A percentile compares a stretch with the other conserved stretches of the same genome.
phyloP scores from a whole-genome alignment of 495 filamentous ascomycete genomes.

The Penicillium verhagenii region DNA sequence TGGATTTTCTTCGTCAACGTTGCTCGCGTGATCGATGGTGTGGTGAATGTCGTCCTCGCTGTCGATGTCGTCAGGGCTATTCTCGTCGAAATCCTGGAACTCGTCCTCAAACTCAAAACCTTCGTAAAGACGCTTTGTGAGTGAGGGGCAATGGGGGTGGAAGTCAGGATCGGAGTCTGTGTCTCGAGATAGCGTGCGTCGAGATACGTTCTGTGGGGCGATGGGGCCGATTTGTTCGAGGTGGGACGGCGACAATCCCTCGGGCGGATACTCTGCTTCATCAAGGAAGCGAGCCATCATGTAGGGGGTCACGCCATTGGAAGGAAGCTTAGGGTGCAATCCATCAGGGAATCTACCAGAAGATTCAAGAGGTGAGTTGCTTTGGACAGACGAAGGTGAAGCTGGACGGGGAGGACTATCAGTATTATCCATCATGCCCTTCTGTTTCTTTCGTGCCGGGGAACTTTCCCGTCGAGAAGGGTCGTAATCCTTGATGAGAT shows the following conservation, averaged over 20 bases:
- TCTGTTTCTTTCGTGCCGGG: neutral
- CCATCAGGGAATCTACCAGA: neutral
- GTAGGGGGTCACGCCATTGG: neutral
- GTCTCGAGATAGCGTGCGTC: neutral
- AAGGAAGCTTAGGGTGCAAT: too few relatives aligned
- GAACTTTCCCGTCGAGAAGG: neutral
- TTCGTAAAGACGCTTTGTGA: neutral
- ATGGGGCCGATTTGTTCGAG: too few relatives aligned
- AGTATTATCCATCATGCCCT: neutral
- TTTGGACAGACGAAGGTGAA: neutral
- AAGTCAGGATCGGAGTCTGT: neutral
- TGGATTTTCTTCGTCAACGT: too few relatives aligned
- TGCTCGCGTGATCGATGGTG: neutral
- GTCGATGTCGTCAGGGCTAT: neutral
- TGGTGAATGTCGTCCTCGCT: neutral
- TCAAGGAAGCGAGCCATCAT: neutral
- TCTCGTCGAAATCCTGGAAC: neutral
- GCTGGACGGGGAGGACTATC: neutral
- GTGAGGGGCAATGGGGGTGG: too few relatives aligned
- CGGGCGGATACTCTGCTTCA: neutral
- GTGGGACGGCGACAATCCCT: too few relatives aligned
- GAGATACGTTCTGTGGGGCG: too few relatives aligned
- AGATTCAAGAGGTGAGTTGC: neutral
- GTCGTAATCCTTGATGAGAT: neutral
- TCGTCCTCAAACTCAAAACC: neutral